Percentiles rank a stretch among this genome's conserved stretches.
phyloP scores from a whole-genome alignment of 768 basidiomycete species.

The Lentinula aciculospora region DNA sequence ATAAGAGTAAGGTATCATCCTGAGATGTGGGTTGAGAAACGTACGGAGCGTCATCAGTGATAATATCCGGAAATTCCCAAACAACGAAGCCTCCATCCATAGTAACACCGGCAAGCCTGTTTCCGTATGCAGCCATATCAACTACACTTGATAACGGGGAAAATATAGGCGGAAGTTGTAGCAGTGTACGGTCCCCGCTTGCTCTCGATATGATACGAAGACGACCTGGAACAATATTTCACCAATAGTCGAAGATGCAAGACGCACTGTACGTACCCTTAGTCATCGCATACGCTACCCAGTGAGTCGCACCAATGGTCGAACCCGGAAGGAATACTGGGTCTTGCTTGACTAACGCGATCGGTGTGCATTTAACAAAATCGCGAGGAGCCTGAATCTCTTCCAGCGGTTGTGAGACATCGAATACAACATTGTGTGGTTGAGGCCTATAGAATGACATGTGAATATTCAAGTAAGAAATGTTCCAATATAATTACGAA shows the following conservation, averaged over 20 bases:
- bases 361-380: conserved; percentile 82
- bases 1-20: conserved; percentile 4
- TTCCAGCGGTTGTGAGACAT: conserved; percentile 66
- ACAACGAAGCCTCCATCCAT: conserved; percentile 87
- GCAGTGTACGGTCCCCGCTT: conserved; percentile 79
- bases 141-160: conserved; percentile 57
- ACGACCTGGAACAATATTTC: conserved; percentile 41
- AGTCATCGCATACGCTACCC: conserved; percentile 93
- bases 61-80: conserved; percentile 79
- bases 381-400: conserved; percentile 75
- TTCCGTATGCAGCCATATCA: conserved; percentile 83
- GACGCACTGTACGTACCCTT: conserved; percentile 39
- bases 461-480: neutral
- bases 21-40: conserved; percentile 23
- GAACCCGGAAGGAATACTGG: conserved; percentile 79
- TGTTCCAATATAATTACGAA: conserved; percentile 19
- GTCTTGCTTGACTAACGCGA: conserved; percentile 84
- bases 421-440: conserved; percentile 66
- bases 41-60: conserved; percentile 84
- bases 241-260: neutral
- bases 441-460: conserved; percentile 37
- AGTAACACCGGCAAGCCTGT: conserved; percentile 80
- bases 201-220: conserved; percentile 86
- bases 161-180: conserved; percentile 69
- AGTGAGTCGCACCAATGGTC: conserved; percentile 86